Evolutionary conservation across 176 grass and related monocot species (phyloP).

Genomic region (Saccharum spontaneum): DNA sequence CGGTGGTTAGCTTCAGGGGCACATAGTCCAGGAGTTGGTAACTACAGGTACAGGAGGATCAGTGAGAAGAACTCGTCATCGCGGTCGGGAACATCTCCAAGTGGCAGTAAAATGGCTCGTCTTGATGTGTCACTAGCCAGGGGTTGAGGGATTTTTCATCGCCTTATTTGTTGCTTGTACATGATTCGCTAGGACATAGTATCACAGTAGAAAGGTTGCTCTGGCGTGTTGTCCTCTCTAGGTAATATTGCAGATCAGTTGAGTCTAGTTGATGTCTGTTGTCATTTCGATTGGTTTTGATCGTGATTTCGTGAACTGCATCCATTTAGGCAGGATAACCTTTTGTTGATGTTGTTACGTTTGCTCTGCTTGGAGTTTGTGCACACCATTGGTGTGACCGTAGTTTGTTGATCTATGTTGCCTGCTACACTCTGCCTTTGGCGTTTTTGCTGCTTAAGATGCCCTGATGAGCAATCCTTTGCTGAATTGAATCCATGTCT

Average conservation of each 20-base stretch:
- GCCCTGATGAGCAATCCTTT: too few relatives aligned
- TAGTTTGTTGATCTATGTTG: neutral
- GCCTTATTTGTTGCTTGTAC: slow-evolving; percentile 26
- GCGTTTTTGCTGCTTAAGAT: too few relatives aligned
- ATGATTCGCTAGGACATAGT: slow-evolving; percentile 9
- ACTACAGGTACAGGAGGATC: slow-evolving; percentile 37
- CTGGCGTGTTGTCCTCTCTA: neutral
- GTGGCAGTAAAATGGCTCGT: neutral
- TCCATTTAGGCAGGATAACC: neutral
- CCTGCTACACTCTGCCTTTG: neutral
- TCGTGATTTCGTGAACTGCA: neutral
- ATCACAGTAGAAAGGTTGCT: neutral
- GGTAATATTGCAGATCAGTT: neutral
- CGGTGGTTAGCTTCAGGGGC: slow-evolving; percentile 46
- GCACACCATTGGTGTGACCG: neutral
- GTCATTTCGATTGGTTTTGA: slow-evolving; percentile 10
- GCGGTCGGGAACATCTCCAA: neutral
- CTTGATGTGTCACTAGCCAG: slow-evolving; percentile 53
- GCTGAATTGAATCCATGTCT: too few relatives aligned
- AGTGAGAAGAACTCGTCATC: neutral
- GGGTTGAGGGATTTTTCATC: slow-evolving; percentile 25
- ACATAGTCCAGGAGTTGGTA: neutral
- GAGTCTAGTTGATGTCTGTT: neutral
- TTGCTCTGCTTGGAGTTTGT: slow-evolving; percentile 4
- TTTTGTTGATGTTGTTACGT: neutral